Evolutionary conservation across 73 alveolate species (phyloP), one percentile per base, ranked within the genome.

Genomic region (Paraurostyla sp.): DNA sequence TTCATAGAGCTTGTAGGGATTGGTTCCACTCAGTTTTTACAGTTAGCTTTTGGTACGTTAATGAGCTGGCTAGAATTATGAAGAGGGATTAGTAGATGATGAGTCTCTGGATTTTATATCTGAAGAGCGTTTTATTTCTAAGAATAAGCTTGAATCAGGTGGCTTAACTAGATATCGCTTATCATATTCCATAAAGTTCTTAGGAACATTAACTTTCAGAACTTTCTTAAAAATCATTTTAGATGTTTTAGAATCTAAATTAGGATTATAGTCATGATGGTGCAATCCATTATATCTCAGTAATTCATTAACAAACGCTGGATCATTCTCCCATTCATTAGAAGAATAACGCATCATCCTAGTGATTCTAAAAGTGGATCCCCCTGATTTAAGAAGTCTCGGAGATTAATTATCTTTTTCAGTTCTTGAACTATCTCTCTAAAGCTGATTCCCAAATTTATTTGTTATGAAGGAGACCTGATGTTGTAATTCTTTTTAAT

Each of bases 261-360:
- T 48, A 32, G 86, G 86, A 30, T 73, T 73, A 35, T 73, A 73
- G 38, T 73, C 71, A 25, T 73, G 86, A 73, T 73, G 86, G 38
- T 73, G 46, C 0, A 45, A 27, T 56, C 46, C n/a, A 27, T 73
- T 73, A 25, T 73, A 73, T 13, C 86, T 20, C 11, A 73, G 71
- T 20, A 73, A 38, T 7, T 73, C 86, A 7, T 6, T 46, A 45
- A 73, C 71, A 48, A 23, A 73, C 9, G 50, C 7, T 25, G 16
- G 23, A 25, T 73, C 56, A 11, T 68, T 45, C 29, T 73, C 86
- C 65, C 65, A 49, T 33, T 43, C 71, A 73, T 73, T 73, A 2
- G 86, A 73, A 15, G 86, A 73, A 30, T 73, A 73, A 45, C 86
- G 25, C 30, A 73, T 1, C 9, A 48, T 2, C n/a, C 71, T 42